Conservation (phyloP, 108 stramenopile genomes). For the Conticribra weissflogii region DNA sequence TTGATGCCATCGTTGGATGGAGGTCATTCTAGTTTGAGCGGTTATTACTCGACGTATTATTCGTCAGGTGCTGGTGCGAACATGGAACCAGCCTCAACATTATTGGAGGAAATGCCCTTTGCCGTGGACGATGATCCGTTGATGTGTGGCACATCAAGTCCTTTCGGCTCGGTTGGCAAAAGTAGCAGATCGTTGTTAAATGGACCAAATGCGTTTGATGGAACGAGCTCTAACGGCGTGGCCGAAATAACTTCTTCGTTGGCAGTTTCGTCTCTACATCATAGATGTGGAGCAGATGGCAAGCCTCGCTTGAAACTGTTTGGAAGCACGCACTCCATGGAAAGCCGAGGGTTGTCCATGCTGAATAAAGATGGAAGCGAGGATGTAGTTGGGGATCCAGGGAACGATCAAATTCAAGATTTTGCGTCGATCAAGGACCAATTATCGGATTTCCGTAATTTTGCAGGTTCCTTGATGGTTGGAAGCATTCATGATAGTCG, state of each 20-base stretch:
- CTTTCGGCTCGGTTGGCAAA: constrained; percentile 2
- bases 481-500: constrained; percentile 28
- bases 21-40: constrained; percentile 8
- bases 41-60: constrained; percentile 25
- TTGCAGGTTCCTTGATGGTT: constrained; percentile 36
- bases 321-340: constrained; percentile 12
- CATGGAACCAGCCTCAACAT: neutral
- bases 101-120: constrained; percentile 48
- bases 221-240: constrained; percentile 7
- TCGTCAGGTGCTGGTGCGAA: neutral
- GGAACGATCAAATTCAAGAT: constrained; percentile 9
- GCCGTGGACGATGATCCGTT: constrained; percentile 44
- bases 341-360: neutral
- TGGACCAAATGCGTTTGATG: constrained; percentile 17
- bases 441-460: constrained; percentile 39
- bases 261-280: constrained; percentile 43
- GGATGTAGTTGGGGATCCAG: neutral
- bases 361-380: neutral
- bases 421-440: constrained; percentile 37
- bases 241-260: constrained; percentile 33
- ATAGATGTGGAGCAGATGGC: constrained; percentile 43
- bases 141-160: constrained; percentile 15
- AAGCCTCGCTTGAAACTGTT: constrained; percentile 50
- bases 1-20: constrained; percentile 11
- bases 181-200: constrained; percentile 38